Conservation (phyloP, 139 green algal genomes). For the Tetraselmis striata region DNA sequence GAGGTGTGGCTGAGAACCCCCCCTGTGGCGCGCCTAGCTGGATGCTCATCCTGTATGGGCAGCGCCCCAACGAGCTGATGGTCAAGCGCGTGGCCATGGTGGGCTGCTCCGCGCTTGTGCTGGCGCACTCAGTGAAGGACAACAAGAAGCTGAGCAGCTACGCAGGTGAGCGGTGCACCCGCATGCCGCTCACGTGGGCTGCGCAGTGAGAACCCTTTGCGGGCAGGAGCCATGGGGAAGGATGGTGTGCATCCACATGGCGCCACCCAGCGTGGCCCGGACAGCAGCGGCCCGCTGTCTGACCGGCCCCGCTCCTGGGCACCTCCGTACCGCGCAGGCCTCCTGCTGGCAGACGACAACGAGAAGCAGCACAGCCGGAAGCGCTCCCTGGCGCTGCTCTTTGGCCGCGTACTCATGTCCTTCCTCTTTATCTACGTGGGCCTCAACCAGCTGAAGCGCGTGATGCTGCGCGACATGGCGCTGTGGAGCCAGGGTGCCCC, state of each 20-base stretch:
- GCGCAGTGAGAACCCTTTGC: too few species aligned
- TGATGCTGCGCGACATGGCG: conserved; percentile 24
- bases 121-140: conserved; percentile 29
- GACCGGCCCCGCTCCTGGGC: too few species aligned
- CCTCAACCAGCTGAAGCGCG: conserved; percentile 20
- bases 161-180: too few species aligned
- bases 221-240: too few species aligned
- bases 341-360: conserved; percentile 24
- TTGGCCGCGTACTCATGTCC: conserved; percentile 29
- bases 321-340: too few species aligned
- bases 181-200: too few species aligned
- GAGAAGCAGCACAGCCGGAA: conserved; percentile 7
- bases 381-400: conserved; percentile 37
- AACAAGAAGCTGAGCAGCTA: conserved; percentile 7
- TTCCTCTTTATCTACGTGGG: conserved; percentile 38
- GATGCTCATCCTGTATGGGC: conserved; percentile 17
- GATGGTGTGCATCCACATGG: too few species aligned
- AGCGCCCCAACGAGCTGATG: conserved; percentile 39
- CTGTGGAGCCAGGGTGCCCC: neutral
- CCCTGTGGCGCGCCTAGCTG: too few species aligned
- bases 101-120: conserved; percentile 33
- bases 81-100: conserved; percentile 48
- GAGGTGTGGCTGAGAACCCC: too few species aligned
- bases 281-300: too few species aligned
- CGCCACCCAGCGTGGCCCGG: too few species aligned